Conservation (phyloP, 2,329 filamentous ascomycete species). For the Xylaria sp. region DNA sequence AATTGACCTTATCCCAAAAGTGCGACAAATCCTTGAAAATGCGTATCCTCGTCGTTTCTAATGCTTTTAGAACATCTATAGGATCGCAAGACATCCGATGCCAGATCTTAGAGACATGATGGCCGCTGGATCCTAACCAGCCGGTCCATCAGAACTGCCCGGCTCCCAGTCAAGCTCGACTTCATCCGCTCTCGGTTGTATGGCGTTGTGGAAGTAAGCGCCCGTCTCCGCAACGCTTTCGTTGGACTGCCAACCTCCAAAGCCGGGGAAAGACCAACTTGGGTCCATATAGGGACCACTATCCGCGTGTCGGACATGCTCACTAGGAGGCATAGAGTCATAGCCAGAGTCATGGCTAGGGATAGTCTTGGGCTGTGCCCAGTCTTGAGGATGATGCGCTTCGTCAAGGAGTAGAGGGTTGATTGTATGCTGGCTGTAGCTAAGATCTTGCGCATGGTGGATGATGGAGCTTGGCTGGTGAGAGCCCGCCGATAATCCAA, state of each 20-base stretch:
- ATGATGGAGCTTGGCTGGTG: background rate
- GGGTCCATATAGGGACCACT: background rate
- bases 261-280: background rate
- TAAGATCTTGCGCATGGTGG: background rate
- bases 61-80: background rate
- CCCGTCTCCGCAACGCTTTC: background rate
- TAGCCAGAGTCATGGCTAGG: conserved; percentile 11
- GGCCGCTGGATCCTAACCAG: background rate
- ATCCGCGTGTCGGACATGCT: background rate
- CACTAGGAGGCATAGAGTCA: background rate
- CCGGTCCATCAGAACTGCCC: background rate
- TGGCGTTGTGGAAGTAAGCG: background rate
- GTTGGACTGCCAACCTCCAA: background rate
- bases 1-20: background rate
- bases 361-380: background rate
- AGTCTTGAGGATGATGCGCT: background rate
- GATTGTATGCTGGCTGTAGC: background rate
- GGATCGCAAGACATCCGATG: too few species aligned
- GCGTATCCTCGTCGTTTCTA: background rate
- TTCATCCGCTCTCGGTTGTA: background rate
- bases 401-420: conserved; percentile 10
- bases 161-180: background rate
- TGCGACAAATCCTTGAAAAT: background rate
- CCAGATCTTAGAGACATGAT: background rate
- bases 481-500: background rate